Base-by-base conservation (phyloP, 495 filamentous ascomycete genomes). In the Aspergillus panamensis region DNA sequence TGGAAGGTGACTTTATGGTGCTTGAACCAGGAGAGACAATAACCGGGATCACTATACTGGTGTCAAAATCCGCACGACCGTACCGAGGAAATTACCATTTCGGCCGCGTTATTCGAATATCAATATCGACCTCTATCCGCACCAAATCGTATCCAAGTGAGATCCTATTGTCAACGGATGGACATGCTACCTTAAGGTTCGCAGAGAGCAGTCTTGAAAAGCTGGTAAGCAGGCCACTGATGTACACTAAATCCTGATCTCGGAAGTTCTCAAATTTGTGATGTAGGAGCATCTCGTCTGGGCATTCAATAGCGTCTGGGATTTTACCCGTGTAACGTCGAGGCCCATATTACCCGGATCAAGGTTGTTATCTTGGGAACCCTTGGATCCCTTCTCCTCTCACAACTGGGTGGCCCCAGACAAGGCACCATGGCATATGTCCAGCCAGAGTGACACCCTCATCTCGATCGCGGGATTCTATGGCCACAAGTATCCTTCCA, bases 301-400 rank as follows among this genome's bases (percentile, higher is more conserved):
- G 56, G 48, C 29, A 31, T 58, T 58, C 19, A 47, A 53, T 19
- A 16, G 33, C 8, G 29, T n/a, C 2, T 58, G 56, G 56, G 56
- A 53, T 32, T 48, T 52, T 16, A 21, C 39, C 2, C 48, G 48
- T 5, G 39, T 53, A 6, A 52, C 32, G n/a, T 37, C 12, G 13
- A 35, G 33, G 6, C 25, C 48, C 10, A 58, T 47, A 29, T 1
- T 14, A 9, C 1, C 49, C 8, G 8, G n/a, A 1, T 4, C 7
- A 8, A 3, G 25, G 14, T 9, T 53, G 16, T 7, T 21, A 6
- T 13, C 9, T n/a, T 58, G 56, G 48, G 48, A 53, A n/a, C n/a
- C n/a, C n/a, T n/a, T n/a, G n/a, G n/a, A n/a, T n/a, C n/a, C n/a
- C n/a, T n/a, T n/a, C n/a, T n/a, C n/a, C n/a, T n/a, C n/a, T n/a